These are phyloP conservation scores for Carex parvula DNA, from an alignment of 176 grass and related monocot species.

Conservation along the genomic window DNA sequence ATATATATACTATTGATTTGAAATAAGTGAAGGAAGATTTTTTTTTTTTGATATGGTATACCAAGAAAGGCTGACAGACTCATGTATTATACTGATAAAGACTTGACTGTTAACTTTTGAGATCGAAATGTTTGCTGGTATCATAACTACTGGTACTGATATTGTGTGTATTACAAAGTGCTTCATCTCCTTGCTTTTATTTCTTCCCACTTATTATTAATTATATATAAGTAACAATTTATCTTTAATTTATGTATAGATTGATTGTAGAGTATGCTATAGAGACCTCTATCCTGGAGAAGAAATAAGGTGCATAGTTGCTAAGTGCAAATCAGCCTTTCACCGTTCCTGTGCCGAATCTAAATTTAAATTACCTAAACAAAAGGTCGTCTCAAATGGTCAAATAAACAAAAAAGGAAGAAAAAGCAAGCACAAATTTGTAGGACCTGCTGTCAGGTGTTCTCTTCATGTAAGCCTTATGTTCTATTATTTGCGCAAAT, in stretches of 20 bases:
- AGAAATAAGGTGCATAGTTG: conserved; percentile 57
- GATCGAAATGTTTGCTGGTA: not conserved
- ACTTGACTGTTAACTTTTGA: not conserved
- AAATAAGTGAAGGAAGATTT: not conserved
- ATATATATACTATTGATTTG: not conserved
- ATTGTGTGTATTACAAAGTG: not conserved
- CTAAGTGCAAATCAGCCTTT: conserved; percentile 43
- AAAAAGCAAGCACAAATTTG: conserved; percentile 18
- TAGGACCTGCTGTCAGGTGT: conserved; percentile 47
- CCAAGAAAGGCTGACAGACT: not conserved
- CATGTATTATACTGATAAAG: not conserved
- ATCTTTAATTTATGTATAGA: conserved; percentile 47
- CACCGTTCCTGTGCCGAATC: conserved; percentile 46
- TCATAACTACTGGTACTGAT: not conserved
- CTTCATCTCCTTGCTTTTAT: not conserved
- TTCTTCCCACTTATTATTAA: not conserved
- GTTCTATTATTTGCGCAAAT: conserved; percentile 7
- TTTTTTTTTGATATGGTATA: not conserved
- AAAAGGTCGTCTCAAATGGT: conserved; percentile 1
- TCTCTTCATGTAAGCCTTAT: conserved; percentile 68
- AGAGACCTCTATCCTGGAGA: conserved; percentile 58
- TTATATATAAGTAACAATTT: not conserved
- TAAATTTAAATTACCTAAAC: conserved; percentile 33
- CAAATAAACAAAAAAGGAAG: conserved; percentile 13
- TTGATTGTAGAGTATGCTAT: conserved; percentile 56